Evolutionary conservation across 371 early-diverging fungal genomes (phyloP).

Genomic region (Apophysomyces ossiformis): DNA sequence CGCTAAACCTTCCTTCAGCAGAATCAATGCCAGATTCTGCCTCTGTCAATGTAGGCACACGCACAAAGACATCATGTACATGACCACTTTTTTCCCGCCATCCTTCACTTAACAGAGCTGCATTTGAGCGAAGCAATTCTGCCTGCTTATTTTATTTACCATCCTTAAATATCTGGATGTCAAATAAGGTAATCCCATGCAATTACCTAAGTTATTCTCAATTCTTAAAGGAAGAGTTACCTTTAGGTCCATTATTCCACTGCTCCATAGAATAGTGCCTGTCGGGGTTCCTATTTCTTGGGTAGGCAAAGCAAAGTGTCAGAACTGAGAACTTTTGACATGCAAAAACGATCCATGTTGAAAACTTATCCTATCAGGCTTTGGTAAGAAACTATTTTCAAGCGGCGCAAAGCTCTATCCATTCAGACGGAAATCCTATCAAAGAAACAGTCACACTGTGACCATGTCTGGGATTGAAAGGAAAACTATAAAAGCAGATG

Average conservation of each 20-base stretch:
- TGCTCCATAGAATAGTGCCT: background rate
- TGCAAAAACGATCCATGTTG: too few relatives aligned
- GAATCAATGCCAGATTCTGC: background rate
- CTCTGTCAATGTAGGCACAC: background rate
- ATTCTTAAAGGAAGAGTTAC: background rate
- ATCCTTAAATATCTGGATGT: too few relatives aligned
- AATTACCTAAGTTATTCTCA: background rate
- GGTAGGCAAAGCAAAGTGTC: too few relatives aligned
- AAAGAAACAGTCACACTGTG: conserved; percentile 13
- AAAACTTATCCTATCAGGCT: too few relatives aligned
- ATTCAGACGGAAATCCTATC: too few relatives aligned
- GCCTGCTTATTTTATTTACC: background rate
- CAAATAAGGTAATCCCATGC: too few relatives aligned
- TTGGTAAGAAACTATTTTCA: too few relatives aligned
- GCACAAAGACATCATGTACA: background rate
- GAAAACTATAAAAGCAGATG: conserved; percentile 40
- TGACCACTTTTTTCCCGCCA: background rate
- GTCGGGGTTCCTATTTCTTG: background rate
- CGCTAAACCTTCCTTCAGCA: background rate
- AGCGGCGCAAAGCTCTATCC: too few relatives aligned
- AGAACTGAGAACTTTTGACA: too few relatives aligned
- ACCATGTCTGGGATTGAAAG: background rate
- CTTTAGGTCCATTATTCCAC: background rate
- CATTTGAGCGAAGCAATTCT: background rate
- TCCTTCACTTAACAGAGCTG: background rate